phyloP scores from a whole-genome alignment of 1,139 yeast genomes.

The Protomyces gravidus region DNA sequence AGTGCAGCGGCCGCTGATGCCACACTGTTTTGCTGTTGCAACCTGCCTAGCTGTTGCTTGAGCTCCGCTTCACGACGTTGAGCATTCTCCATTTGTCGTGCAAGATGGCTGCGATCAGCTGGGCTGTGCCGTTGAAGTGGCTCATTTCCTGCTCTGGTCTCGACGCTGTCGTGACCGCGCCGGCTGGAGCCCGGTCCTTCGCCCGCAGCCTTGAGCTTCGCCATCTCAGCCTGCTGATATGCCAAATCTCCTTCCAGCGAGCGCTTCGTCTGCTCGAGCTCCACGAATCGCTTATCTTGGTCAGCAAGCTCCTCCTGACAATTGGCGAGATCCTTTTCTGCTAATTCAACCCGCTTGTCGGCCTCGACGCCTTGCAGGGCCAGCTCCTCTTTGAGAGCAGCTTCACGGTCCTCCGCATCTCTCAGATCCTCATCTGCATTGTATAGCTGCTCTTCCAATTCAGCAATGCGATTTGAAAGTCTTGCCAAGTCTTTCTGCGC shows the following conservation, averaged over 20 bases:
- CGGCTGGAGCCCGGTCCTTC: neutral
- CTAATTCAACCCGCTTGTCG: neutral
- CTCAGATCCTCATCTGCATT: constrained; percentile 8
- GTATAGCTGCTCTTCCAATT: constrained; percentile 12
- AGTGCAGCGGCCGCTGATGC: neutral
- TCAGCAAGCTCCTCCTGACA: neutral
- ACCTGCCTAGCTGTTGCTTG: neutral
- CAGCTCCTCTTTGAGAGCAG: constrained; percentile 7
- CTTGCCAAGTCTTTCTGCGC: neutral
- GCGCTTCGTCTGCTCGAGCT: neutral
- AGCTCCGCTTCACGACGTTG: neutral
- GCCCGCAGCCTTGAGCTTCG: neutral
- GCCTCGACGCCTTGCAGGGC: constrained; percentile 3
- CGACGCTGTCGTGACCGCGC: neutral
- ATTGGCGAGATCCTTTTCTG: neutral
- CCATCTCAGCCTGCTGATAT: neutral
- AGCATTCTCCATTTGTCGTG: neutral
- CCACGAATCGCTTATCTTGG: neutral
- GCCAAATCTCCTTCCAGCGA: neutral
- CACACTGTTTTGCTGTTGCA: neutral
- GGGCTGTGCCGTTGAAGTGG: neutral
- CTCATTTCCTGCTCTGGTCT: neutral
- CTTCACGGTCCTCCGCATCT: neutral
- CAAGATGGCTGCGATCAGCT: neutral
- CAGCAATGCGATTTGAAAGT: neutral